phyloP scores from a whole-genome alignment of 23 red algal species.

The Agarophyton chilense region DNA sequence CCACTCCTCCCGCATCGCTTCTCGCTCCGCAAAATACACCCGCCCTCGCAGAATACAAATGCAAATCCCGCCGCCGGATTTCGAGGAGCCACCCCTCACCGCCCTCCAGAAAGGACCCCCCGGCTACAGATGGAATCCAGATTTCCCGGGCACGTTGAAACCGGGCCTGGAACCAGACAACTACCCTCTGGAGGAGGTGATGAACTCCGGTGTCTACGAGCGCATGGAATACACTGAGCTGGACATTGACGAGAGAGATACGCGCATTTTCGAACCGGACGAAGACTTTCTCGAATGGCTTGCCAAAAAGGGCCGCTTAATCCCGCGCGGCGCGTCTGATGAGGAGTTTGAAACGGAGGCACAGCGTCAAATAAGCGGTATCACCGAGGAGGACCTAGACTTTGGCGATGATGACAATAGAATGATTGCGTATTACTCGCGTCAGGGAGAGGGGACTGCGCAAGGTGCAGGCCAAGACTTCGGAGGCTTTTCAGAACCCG shows the following conservation, averaged over 20 bases:
- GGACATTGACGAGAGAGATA: conserved; percentile 50
- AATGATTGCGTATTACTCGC: conserved; percentile 68
- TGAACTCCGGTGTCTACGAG: conserved; percentile 58
- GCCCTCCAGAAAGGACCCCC: conserved; percentile 2
- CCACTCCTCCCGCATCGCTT: background rate
- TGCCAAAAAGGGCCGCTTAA: conserved; percentile 37
- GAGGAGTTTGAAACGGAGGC: conserved; percentile 38
- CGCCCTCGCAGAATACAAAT: background rate
- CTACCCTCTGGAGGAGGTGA: conserved; percentile 43
- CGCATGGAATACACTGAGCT: conserved; percentile 61
- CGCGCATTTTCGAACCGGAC: conserved; percentile 42
- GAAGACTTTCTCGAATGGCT: conserved; percentile 63
- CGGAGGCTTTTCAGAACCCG: conserved; percentile 35
- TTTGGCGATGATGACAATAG: conserved; percentile 61
- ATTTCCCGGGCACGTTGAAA: conserved; percentile 65
- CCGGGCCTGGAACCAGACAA: conserved; percentile 56
- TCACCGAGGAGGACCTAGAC: conserved; percentile 72
- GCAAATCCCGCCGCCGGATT: background rate
- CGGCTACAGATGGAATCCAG: conserved; percentile 56
- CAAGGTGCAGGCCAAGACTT: conserved; percentile 27
- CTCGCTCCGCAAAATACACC: background rate
- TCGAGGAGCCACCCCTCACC: conserved; percentile 40
- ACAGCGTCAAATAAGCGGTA: conserved; percentile 19
- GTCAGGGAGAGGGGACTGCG: conserved; percentile 46
- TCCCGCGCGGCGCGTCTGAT: conserved; percentile 35